These are phyloP conservation scores for Fusarium compactum DNA, from an alignment of 2,329 filamentous ascomycete species.

Conservation along the genomic window DNA sequence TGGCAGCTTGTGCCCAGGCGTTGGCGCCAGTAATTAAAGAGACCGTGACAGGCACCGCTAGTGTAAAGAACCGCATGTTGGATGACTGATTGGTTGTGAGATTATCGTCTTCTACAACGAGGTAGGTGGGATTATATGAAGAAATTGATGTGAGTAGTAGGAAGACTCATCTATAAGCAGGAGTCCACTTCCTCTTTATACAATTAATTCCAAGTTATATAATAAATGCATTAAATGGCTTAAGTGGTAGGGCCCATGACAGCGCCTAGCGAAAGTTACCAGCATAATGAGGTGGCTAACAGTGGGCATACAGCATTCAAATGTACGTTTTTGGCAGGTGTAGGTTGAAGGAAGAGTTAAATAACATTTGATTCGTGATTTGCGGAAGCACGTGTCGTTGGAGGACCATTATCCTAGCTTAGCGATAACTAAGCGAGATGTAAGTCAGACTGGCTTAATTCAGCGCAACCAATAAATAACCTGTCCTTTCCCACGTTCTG, in stretches of 20 bases:
- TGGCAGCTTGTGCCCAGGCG: neutral
- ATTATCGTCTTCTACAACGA: neutral
- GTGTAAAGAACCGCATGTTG: neutral
- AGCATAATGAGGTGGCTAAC: neutral
- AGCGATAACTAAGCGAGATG: neutral
- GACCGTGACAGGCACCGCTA: neutral
- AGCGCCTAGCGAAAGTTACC: neutral
- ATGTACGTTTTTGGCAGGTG: neutral
- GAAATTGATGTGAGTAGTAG: neutral
- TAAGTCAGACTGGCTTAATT: neutral
- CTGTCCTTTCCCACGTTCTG: too few relatives aligned
- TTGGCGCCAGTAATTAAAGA: neutral
- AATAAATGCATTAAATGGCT: too few relatives aligned
- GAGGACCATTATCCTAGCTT: neutral
- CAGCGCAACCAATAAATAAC: neutral
- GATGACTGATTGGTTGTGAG: neutral
- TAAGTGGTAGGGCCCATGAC: too few relatives aligned
- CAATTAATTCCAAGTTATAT: neutral
- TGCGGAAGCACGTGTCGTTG: neutral
- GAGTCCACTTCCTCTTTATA: neutral
- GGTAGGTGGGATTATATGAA: neutral
- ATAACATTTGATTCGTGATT: neutral
- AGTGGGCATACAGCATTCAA: neutral
- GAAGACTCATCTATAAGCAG: neutral
- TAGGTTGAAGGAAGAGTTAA: neutral